These are phyloP conservation scores for Periconia sp. DNA, from an alignment of 2,329 filamentous ascomycete species.

Conservation along the genomic window DNA sequence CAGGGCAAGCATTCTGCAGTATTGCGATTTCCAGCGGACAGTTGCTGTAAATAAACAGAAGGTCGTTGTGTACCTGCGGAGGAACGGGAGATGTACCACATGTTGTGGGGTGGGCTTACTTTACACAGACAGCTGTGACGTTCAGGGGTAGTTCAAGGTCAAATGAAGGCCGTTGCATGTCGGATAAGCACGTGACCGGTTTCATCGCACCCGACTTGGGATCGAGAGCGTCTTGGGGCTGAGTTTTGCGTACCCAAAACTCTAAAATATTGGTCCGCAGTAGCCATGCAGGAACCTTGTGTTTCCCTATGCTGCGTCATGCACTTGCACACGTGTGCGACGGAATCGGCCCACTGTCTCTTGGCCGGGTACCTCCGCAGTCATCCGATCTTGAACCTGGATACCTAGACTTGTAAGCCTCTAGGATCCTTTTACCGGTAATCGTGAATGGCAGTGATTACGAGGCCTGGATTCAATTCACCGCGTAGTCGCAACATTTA, in stretches of 20 bases:
- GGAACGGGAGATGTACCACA: constrained; percentile 4
- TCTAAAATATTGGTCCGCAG: neutral
- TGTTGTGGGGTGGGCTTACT: constrained; percentile 8
- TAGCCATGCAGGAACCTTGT: neutral
- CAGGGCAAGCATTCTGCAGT: neutral
- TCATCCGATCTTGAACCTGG: neutral
- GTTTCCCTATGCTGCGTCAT: neutral
- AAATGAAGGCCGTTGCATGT: constrained; percentile 13
- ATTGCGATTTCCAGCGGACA: neutral
- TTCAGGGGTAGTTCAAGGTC: constrained; percentile 16
- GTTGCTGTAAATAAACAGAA: neutral
- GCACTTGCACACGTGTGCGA: neutral
- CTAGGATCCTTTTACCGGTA: neutral
- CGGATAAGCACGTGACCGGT: constrained; percentile 23
- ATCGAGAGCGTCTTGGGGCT: neutral
- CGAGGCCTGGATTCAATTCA: constrained; percentile 3
- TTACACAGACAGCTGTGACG: constrained; percentile 10
- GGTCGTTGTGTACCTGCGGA: neutral
- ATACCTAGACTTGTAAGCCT: neutral
- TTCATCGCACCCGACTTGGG: constrained; percentile 16
- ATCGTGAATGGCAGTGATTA: neutral
- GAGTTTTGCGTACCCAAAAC: neutral
- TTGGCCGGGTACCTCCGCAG: neutral
- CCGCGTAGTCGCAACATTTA: constrained; percentile 14
- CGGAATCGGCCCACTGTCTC: neutral